Base-by-base conservation (phyloP, 1,284 basidiomycete species). In the Anthracocystis panici-leucophaei region DNA sequence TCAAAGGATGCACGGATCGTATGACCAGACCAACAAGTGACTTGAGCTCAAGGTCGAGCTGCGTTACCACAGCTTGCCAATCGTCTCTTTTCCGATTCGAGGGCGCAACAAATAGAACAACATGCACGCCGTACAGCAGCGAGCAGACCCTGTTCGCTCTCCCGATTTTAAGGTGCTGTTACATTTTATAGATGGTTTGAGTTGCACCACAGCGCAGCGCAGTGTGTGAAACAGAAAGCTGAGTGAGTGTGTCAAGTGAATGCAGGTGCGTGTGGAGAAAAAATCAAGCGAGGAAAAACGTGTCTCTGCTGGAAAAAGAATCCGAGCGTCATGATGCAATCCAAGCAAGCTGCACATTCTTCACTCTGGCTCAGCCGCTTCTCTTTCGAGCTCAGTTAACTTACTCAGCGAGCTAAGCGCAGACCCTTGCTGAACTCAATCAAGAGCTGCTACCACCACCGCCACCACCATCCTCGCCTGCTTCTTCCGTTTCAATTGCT, bases 321-420 rank as follows among this genome's bases (percentile, higher is more conserved):
- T 52, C 51, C 51, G 51, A 52, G 51, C 51, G 51, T 52, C 51
- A 41, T 27, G 23, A 25, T 25, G 51, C 38, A 29, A 40, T 46
- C 44, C 25, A 9, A 20, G 44, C 6, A 3, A 27, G 14, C 54
- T 55, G 40, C 18, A 31, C 12, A 45, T n/a, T n/a, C n/a, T 20
- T 20, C n/a, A 21, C n/a, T 20, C 35, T 38, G 11, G 35, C 35
- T 38, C 11, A 38, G 35, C 35, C 35, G 14, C 35, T 38, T 38
- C 14, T 16, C 35, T 20, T 42, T 42, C 40, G 40, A 41, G 14
- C 40, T 33, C 33, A 11, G 7, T 33, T 6, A 33, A n/a, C n/a
- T n/a, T n/a, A n/a, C 2, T n/a, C 5, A 41, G 14, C 38, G 38
- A 41, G 38, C 20, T 42, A 1, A 41, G 40, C 40, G n/a, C n/a